Base-by-base conservation (phyloP, 169 alveolate species). In the Cryptosporidium canis region DNA sequence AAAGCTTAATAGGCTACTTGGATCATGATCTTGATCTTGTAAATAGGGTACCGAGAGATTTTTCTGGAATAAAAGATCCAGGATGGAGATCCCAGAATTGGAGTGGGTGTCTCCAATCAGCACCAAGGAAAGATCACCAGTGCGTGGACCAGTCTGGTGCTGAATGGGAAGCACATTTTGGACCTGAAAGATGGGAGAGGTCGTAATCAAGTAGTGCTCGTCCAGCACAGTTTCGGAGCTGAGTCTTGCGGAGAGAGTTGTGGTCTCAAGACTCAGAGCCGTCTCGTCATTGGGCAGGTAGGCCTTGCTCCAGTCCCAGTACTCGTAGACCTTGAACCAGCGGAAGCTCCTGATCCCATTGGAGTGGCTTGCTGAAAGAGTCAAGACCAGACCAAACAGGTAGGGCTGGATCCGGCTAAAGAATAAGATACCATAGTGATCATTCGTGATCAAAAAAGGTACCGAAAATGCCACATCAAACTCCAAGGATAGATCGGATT, bases 301-400 rank as follows among this genome's bases (percentile, higher is more conserved):
- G n/a, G 21, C 14, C 41, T 45, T 55, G 11, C 29, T 77, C 87
- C 87, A 77, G 29, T 77, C 87, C 87, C 87, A 77, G 21, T 77
- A 77, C 58, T 77, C 77, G 21, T 58, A 24, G n/a, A 77, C 64
- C 39, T 77, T 77, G 61, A 77, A 43, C 70, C 70, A 77, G 24
- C 39, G 31, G 2, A 56, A 58, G n/a, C 51, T 29, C 41, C 39
- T 56, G 41, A 77, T 58, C 24, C 87, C 87, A 55, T 27, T 55
- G 14, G 77, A 12, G 55, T 58, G 35, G 27, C 58, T 77, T 31
- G 65, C n/a, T 11, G 87, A 55, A 8, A 77, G 11, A 3, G 55
- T 56, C 8, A 77, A 11, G 16, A 77, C 12, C 41, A 77, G 31
- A 2, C 56, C 77, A 3, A 77, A 27, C n/a, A 77, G 27, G 39